Percentiles rank a stretch among this genome's conserved stretches.
phyloP scores from a whole-genome alignment of 148 eudicot genomes.

The Fagopyrum esculentum region DNA sequence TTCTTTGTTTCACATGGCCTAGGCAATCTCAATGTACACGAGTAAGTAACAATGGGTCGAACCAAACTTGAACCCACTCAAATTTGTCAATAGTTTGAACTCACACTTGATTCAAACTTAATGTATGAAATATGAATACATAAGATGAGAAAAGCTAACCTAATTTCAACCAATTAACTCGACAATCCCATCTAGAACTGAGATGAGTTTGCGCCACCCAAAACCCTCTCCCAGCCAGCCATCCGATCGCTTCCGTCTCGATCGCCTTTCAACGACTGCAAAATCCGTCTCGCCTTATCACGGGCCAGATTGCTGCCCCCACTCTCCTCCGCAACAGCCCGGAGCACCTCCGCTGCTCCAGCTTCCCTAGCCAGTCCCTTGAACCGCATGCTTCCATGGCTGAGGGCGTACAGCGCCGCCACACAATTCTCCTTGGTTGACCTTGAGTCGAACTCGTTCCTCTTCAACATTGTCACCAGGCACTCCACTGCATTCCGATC shows the following conservation, averaged over 20 bases:
- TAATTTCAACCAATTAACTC: background rate
- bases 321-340: slow-evolving; percentile 47
- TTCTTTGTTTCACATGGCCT: slow-evolving; percentile 4
- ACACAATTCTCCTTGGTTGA: slow-evolving; percentile 75
- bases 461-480: slow-evolving; percentile 41
- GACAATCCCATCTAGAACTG: slow-evolving; percentile 5
- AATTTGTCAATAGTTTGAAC: background rate
- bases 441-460: slow-evolving; percentile 39
- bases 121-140: too few species aligned
- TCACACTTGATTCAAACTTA: background rate
- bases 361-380: slow-evolving; percentile 71
- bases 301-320: slow-evolving; percentile 61
- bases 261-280: slow-evolving; percentile 38
- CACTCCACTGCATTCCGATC: slow-evolving; percentile 73
- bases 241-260: slow-evolving; percentile 18
- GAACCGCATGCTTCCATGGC: slow-evolving; percentile 75
- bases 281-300: slow-evolving; percentile 64
- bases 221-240: slow-evolving; percentile 58
- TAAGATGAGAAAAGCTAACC: background rate
- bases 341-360: slow-evolving; percentile 59
- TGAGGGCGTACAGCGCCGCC: slow-evolving; percentile 58
- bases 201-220: slow-evolving; percentile 32
- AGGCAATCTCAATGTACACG: background rate
- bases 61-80: background rate
- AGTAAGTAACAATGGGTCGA: background rate